Conservation (phyloP, 805 yeast genomes). For the Starmerella bombi region DNA sequence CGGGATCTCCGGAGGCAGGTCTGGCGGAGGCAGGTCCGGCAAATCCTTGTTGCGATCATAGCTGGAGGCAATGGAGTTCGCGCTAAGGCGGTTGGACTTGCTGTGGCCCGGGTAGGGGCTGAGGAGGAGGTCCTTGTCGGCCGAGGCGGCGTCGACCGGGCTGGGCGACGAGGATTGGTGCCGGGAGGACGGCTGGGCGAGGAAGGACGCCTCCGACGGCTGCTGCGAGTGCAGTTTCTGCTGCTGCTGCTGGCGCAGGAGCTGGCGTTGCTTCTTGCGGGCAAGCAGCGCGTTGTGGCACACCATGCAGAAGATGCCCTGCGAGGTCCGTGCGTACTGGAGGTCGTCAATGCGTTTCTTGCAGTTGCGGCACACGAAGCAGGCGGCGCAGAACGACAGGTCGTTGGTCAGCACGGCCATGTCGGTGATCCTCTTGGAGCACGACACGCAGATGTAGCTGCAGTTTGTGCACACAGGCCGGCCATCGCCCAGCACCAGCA, state of each 20-base stretch:
- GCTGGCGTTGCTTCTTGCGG: slow-evolving; percentile 50
- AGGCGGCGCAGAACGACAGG: slow-evolving; percentile 81
- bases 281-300: slow-evolving; percentile 79
- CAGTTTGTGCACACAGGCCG: slow-evolving; percentile 80
- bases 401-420: slow-evolving; percentile 90
- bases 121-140: background rate
- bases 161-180: background rate
- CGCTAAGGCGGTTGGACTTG: background rate
- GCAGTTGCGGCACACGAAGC: slow-evolving; percentile 85
- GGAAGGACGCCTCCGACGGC: background rate
- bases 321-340: slow-evolving; percentile 82
- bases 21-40: slow-evolving; percentile 18
- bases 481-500: slow-evolving; percentile 86
- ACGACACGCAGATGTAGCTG: slow-evolving; percentile 77
- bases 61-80: background rate
- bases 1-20: slow-evolving; percentile 2
- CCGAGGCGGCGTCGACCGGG: background rate
- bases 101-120: background rate
- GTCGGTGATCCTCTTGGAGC: slow-evolving; percentile 79
- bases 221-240: background rate
- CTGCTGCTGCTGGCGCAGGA: slow-evolving; percentile 30
- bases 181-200: background rate
- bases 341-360: slow-evolving; percentile 73
- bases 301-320: slow-evolving; percentile 82
- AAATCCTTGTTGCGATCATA: slow-evolving; percentile 15